Percentiles rank a stretch among this genome's conserved stretches.
These are phyloP conservation scores for Tagetes patula DNA, from an alignment of 129 eudicot species.

Conservation along the genomic window DNA sequence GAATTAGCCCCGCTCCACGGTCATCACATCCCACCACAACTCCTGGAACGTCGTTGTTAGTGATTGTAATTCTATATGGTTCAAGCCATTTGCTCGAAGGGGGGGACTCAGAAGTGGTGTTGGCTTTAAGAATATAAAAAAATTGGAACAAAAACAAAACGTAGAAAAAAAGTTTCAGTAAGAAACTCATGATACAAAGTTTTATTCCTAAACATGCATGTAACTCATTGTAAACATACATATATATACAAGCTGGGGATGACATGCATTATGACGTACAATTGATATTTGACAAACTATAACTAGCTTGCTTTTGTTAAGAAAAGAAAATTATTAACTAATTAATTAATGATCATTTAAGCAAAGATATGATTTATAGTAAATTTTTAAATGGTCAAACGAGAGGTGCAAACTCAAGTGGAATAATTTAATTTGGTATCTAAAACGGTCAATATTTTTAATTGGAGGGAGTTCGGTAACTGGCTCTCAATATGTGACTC, in stretches of 20 bases:
- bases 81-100: conserved; percentile 24
- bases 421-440: no score
- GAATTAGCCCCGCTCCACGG: not conserved
- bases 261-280: not conserved
- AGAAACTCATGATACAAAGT: not conserved
- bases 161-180: not conserved
- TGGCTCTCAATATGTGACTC: no score
- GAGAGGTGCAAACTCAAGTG: no score
- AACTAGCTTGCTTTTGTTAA: no score
- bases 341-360: not conserved
- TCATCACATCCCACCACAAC: conserved; percentile 7
- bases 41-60: not conserved
- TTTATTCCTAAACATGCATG: not conserved
- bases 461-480: no score
- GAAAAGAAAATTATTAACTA: no score
- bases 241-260: not conserved
- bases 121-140: not conserved
- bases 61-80: conserved; percentile 19
- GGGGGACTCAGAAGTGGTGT: not conserved
- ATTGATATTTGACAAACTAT: not conserved
- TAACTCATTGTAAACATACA: not conserved
- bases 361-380: no score
- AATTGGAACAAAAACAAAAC: not conserved
- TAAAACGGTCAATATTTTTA: no score
- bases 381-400: no score